Conservation (phyloP, 176 grass and related monocot species). For the Avena sativa region DNA sequence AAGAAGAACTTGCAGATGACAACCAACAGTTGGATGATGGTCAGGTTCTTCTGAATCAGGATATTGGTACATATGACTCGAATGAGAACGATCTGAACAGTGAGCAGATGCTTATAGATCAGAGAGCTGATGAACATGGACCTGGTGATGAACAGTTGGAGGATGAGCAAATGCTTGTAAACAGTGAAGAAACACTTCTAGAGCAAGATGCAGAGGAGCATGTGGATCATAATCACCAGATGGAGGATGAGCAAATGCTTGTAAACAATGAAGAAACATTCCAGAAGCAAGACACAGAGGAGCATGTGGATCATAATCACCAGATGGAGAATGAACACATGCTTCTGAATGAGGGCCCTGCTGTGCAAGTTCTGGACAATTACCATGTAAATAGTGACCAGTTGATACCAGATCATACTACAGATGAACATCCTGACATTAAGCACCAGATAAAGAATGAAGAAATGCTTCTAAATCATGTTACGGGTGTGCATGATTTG, state of each 20-base stretch:
- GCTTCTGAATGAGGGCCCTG: constrained; percentile 17
- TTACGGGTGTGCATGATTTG: constrained; percentile 25
- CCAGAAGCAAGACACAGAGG: not conserved
- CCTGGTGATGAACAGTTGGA: constrained; percentile 32
- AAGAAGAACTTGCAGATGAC: not conserved
- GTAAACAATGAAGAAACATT: not conserved
- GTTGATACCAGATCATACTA: not conserved
- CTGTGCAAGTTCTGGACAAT: not conserved
- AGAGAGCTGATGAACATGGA: not conserved
- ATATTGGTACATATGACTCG: constrained; percentile 13
- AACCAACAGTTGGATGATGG: constrained; percentile 16
- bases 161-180: constrained; percentile 28
- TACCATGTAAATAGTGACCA: constrained; percentile 24
- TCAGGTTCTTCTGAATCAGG: constrained; percentile 34
- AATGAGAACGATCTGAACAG: constrained; percentile 18
- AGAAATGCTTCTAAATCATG: constrained; percentile 19
- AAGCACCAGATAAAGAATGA: constrained; percentile 29
- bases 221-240: not conserved
- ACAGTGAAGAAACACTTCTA: not conserved
- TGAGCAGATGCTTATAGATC: constrained; percentile 26
- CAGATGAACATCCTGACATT: constrained; percentile 7
- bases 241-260: constrained; percentile 25
- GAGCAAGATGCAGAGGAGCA: constrained; percentile 8
- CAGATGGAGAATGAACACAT: not conserved
- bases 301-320: not conserved